These are phyloP conservation scores for Tylopilus intermedius DNA, from an alignment of 768 basidiomycete genomes.

Conservation along the genomic window DNA sequence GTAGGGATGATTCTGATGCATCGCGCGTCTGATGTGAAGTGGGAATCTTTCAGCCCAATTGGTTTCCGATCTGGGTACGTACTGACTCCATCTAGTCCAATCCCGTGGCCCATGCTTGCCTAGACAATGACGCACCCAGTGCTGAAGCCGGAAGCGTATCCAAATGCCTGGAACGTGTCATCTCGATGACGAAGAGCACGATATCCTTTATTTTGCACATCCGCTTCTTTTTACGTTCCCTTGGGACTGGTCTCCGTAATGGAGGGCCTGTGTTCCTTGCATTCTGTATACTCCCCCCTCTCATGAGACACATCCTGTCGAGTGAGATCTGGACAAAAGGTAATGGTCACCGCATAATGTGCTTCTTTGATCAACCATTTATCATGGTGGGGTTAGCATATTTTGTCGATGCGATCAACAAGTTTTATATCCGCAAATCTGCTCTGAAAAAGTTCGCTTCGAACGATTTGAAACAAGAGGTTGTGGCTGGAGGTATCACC, in stretches of 20 bases:
- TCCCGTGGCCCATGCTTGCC: neutral
- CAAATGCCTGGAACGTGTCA: constrained; percentile 7
- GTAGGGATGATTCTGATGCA: neutral
- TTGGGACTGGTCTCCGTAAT: constrained; percentile 11
- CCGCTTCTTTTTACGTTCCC: constrained; percentile 15
- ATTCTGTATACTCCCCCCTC: constrained; percentile 16
- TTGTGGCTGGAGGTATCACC: constrained; percentile 20
- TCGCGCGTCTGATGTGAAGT: neutral
- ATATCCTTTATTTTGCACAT: constrained; percentile 23
- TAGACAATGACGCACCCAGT: constrained; percentile 7
- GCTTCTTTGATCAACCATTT: neutral
- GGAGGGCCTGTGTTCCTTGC: constrained; percentile 22
- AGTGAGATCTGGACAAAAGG: constrained; percentile 20
- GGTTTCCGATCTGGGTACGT: constrained; percentile 18
- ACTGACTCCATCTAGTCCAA: neutral
- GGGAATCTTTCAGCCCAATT: constrained; percentile 10
- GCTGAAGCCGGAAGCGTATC: constrained; percentile 1
- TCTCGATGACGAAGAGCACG: constrained; percentile 4
- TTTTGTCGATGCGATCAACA: constrained; percentile 13
- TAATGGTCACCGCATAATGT: neutral
- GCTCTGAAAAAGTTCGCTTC: constrained; percentile 12
- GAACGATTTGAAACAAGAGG: constrained; percentile 15
- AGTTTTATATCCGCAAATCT: constrained; percentile 20
- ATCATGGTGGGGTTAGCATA: constrained; percentile 11
- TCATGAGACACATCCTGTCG: neutral